Percentiles rank a stretch among this genome's conserved stretches.
These are phyloP conservation scores for Saturnispora silvae DNA, from an alignment of 805 yeast genomes.

Conservation along the genomic window DNA sequence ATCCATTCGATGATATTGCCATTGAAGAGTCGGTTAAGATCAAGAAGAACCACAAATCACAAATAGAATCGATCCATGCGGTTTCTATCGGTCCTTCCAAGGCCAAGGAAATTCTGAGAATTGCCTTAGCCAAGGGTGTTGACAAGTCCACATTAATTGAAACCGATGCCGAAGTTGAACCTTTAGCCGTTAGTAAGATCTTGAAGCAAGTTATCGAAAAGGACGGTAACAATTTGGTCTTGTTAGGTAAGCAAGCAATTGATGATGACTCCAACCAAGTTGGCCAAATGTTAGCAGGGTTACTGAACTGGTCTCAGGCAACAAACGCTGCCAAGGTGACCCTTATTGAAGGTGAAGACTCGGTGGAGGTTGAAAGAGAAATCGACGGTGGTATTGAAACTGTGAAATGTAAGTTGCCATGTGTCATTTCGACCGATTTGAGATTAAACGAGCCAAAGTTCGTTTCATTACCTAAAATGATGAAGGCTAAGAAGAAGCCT, in stretches of 20 bases:
- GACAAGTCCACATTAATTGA: constrained; percentile 79
- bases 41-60: constrained; percentile 49
- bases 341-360: constrained; percentile 35
- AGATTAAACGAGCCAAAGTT: constrained; percentile 93
- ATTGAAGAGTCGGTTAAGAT: constrained; percentile 85
- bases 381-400: constrained; percentile 93
- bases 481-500: constrained; percentile 98
- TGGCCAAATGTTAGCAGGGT: constrained; percentile 92
- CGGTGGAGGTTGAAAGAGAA: constrained; percentile 79
- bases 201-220: constrained; percentile 62
- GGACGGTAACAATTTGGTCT: constrained; percentile 64
- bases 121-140: constrained; percentile 91
- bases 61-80: constrained; percentile 78
- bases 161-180: constrained; percentile 61
- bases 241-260: constrained; percentile 93
- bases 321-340: constrained; percentile 86
- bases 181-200: constrained; percentile 81
- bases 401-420: constrained; percentile 65
- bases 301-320: constrained; percentile 93
- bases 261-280: constrained; percentile 94
- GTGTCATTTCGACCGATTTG: constrained; percentile 85
- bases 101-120: constrained; percentile 78
- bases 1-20: constrained; percentile 97
- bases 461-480: constrained; percentile 90
- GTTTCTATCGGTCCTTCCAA: constrained; percentile 84